Evolutionary conservation across 768 basidiomycete species (phyloP).

Genomic region (Termitomyces sp.): DNA sequence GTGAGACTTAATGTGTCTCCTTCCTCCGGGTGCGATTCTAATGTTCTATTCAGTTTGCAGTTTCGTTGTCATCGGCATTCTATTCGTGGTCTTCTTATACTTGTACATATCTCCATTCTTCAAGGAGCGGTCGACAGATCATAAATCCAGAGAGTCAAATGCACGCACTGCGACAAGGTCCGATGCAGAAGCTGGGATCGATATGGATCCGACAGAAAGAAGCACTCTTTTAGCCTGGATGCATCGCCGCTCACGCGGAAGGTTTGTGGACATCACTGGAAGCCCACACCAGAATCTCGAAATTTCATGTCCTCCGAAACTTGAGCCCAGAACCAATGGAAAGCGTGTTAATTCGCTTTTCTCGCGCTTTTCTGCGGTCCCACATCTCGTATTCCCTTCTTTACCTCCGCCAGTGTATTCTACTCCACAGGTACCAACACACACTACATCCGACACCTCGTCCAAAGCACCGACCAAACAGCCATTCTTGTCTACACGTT

Average conservation of each 20-base stretch:
- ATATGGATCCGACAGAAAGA: slow-evolving; percentile 12
- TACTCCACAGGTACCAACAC: not conserved
- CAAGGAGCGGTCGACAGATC: not conserved
- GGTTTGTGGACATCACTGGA: slow-evolving; percentile 15
- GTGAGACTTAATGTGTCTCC: not conserved
- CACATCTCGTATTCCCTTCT: slow-evolving; percentile 5
- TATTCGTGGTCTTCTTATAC: slow-evolving; percentile 19
- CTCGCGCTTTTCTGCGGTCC: slow-evolving; percentile 12
- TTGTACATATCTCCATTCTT: slow-evolving; percentile 19
- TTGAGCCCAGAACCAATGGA: not conserved
- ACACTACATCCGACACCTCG: not conserved
- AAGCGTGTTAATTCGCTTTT: slow-evolving; percentile 8
- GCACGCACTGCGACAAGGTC: not conserved
- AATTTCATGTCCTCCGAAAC: not conserved
- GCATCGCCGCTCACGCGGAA: slow-evolving; percentile 22
- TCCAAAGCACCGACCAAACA: not conserved
- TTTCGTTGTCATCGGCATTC: slow-evolving; percentile 15
- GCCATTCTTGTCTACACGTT: not conserved
- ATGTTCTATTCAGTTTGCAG: slow-evolving; percentile 14
- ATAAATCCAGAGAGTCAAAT: not conserved
- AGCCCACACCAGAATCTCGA: not conserved
- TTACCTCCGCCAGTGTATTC: slow-evolving; percentile 3
- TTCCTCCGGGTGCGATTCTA: not conserved
- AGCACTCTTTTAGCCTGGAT: slow-evolving; percentile 19
- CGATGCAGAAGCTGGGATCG: slow-evolving; percentile 10